Base-by-base conservation (phyloP, 257 asterid genomes). In the Rauvolfia tetraphylla region DNA sequence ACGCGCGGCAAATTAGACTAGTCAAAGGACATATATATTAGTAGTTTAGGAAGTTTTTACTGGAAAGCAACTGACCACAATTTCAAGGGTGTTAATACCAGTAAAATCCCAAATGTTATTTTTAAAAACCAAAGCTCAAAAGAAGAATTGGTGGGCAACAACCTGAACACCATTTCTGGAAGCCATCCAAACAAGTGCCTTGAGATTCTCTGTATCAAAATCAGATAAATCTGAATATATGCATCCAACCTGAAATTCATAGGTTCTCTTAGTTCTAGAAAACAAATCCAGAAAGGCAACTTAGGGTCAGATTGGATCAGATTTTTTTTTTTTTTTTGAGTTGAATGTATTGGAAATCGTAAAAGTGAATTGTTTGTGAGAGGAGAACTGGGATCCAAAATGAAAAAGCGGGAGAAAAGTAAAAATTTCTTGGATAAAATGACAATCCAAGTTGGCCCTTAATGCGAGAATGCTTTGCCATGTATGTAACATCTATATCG, bases 231-330 rank as follows among this genome's bases (percentile, higher is more conserved):
- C 88, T 56, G 90, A 79, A 81, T 53, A 83, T 56, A 90, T 87
- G 89, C 95, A 89, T 74, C 97, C 96, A 65, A 89, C 89, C 97
- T 90, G 88, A 81, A 79, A 84, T 82, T 79, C 59, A 80, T 27
- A 62, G 74, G 48, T 74, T 25, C 61, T 71, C 20, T 44, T 11
- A 38, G 17, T 23, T 27, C 33, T 33, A 39, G 41, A 38, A 59
- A 3, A 61, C 13, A 57, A 29, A 41, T 20, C 54, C 23, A 27
- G 29, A 74, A 67, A 31, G 31, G 33, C 51, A 20, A 38, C 11
- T 63, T n/a, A n/a, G n/a, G n/a, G n/a, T n/a, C n/a, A n/a, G n/a
- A n/a, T n/a, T n/a, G n/a, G n/a, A n/a, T n/a, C n/a, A n/a, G n/a
- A n/a, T n/a, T n/a, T n/a, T n/a, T n/a, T n/a, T n/a, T n/a, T n/a